Evolutionary conservation across 164 flowering plant species (phyloP), one percentile per base, ranked within the genome.

Genomic region (Sedum album): DNA sequence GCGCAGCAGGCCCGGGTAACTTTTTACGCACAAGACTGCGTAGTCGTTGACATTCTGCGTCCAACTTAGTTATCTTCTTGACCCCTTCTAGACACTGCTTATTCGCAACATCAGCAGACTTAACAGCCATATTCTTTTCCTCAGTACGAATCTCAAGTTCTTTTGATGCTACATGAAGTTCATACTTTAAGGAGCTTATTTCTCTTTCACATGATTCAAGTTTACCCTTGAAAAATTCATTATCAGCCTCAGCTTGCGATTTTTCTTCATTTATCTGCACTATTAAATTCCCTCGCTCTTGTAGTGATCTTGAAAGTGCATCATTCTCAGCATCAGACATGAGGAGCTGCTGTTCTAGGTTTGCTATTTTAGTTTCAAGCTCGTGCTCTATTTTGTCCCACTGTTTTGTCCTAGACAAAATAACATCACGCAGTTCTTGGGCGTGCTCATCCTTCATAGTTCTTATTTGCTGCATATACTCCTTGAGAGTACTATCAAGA

Each of bases 1-100:
- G 66, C 60, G 99, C 97, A 71, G 97, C 99, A 66, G 99, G 97
- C 33, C 99, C 97, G 30, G 99, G 99, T 79, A 95, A 73, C 82
- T 90, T 95, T 81, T 92, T 95, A 68, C 96, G 75, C 62, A 95
- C 97, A 76, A 95, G 94, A 25, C 91, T 89, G 35, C 99, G 93
- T 61, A 95, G 76, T 72, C 97, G 86, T 73, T 95, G 99, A 76
- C 97, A 88, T 77, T 95, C 99, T 60, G 96, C 94, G 77, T 95
- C 99, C 23, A 95, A 77, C 80, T 90, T 90, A 64, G 96, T 81
- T 66, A 92, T 89, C 74, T 95, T 92, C 75, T 92, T 95, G 1
- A 83, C 93, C 69, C 96, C 89, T 72, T 95, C 99, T 73, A 84
- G 72, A 70, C 92, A 83, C 75, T 92, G 97, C 77, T 86, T 92